phyloP scores from a whole-genome alignment of 1,284 basidiomycete genomes.

The Apiotrichum brassicae region DNA sequence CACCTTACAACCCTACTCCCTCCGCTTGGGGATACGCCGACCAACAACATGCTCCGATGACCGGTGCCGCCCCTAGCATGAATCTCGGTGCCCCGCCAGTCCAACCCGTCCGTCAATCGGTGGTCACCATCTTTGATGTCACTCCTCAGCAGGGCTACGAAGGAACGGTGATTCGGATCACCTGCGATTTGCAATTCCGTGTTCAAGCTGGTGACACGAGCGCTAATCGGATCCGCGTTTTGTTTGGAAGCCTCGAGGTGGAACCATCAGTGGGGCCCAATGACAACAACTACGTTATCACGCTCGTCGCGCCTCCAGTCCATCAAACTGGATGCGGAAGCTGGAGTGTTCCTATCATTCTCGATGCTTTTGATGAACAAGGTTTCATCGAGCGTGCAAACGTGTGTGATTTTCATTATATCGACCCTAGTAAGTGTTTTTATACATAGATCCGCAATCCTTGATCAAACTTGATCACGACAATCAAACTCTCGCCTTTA shows the following conservation, averaged over 20 bases:
- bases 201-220: neutral
- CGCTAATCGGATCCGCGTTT: constrained; percentile 24
- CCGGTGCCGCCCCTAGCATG: neutral
- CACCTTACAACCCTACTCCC: neutral
- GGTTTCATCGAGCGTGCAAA: constrained; percentile 28
- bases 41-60: neutral
- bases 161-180: constrained; percentile 27
- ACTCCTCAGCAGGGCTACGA: constrained; percentile 25
- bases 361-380: constrained; percentile 33
- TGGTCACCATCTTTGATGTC: constrained; percentile 25
- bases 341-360: constrained; percentile 25
- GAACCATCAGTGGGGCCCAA: constrained; percentile 22
- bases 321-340: neutral
- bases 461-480: neutral
- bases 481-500: neutral
- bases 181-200: constrained; percentile 25
- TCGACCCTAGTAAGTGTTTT: neutral
- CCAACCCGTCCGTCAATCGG: neutral
- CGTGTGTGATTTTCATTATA: constrained; percentile 31
- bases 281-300: constrained; percentile 5
- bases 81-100: neutral
- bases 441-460: neutral
- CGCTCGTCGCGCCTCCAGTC: constrained; percentile 2
- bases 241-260: constrained; percentile 31
- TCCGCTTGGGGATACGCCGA: neutral